Evolutionary conservation across 2,329 filamentous ascomycete species (phyloP).

Genomic region (Hypoxylon sp.): DNA sequence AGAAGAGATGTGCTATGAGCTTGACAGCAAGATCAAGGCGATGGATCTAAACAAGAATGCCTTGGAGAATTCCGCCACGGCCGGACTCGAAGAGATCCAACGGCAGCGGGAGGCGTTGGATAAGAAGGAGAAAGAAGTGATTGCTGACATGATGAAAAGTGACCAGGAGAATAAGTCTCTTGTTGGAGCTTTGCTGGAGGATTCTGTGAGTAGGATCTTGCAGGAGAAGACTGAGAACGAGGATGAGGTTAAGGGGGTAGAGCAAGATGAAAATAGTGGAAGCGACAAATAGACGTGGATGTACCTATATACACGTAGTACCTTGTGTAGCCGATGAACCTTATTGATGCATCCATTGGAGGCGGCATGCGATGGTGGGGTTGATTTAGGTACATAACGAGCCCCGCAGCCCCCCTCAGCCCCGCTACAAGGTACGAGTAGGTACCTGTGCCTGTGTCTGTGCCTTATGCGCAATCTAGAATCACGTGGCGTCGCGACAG

Average conservation of each 20-base stretch:
- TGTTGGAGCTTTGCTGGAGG: constrained; percentile 53
- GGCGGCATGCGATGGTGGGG: not conserved
- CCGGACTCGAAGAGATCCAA: constrained; percentile 54
- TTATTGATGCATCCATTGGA: too few species aligned
- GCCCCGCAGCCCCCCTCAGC: not conserved
- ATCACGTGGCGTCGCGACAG: constrained; percentile 3
- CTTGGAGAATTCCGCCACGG: constrained; percentile 50
- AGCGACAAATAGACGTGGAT: not conserved
- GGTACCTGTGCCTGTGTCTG: not conserved
- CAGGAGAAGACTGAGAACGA: constrained; percentile 28
- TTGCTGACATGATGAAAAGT: constrained; percentile 50
- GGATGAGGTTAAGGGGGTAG: constrained; percentile 13
- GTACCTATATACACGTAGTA: too few species aligned
- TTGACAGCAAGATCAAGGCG: constrained; percentile 52
- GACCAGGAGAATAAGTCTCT: constrained; percentile 52
- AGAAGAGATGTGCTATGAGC: constrained; percentile 50
- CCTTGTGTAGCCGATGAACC: too few species aligned
- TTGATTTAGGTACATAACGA: not conserved
- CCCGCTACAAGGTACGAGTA: not conserved
- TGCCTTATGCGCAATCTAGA: not conserved
- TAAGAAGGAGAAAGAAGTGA: constrained; percentile 52
- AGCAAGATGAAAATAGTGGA: constrained; percentile 18
- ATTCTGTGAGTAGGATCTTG: constrained; percentile 45
- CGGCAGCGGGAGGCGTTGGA: constrained; percentile 57
- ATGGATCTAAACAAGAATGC: constrained; percentile 56